phyloP scores from a whole-genome alignment of 768 basidiomycete species.

The Strobilomyces confusus region DNA sequence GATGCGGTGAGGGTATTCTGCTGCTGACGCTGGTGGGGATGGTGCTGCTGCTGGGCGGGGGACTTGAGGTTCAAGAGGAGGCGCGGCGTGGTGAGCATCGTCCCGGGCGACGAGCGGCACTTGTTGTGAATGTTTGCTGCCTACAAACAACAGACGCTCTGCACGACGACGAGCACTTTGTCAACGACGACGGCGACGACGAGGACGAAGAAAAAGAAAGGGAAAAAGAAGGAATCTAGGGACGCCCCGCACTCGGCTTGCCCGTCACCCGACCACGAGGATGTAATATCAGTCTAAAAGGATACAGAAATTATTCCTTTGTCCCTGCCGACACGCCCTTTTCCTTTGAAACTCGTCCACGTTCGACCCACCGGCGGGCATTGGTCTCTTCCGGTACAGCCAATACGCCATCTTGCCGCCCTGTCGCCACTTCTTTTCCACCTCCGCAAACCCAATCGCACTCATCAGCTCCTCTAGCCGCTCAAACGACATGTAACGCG shows the following conservation, averaged over 20 bases:
- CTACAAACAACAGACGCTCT: slow-evolving; percentile 31
- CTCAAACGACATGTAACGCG: slow-evolving; percentile 69
- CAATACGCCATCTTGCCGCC: slow-evolving; percentile 88
- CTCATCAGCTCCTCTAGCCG: slow-evolving; percentile 56
- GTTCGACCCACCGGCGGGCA: background rate
- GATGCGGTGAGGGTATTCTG: slow-evolving; percentile 25
- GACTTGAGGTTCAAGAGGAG: slow-evolving; percentile 32
- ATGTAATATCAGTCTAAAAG: slow-evolving; percentile 26
- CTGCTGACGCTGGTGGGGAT: slow-evolving; percentile 23
- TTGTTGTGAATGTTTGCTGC: slow-evolving; percentile 24
- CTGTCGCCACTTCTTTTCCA: slow-evolving; percentile 56
- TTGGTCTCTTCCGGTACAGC: slow-evolving; percentile 56
- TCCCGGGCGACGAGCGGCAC: slow-evolving; percentile 17
- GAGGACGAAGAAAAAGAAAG: slow-evolving; percentile 8
- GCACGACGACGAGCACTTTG: slow-evolving; percentile 9
- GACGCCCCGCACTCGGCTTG: background rate
- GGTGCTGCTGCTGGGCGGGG: slow-evolving; percentile 16
- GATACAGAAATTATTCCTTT: slow-evolving; percentile 79
- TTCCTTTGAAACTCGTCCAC: slow-evolving; percentile 47
- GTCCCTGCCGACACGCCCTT: slow-evolving; percentile 54
- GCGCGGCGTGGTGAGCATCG: slow-evolving; percentile 33
- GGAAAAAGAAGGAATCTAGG: slow-evolving; percentile 8
- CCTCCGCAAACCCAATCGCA: slow-evolving; percentile 57
- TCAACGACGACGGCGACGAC: slow-evolving; percentile 6
- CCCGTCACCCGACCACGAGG: slow-evolving; percentile 1